Evolutionary conservation across 805 yeast species (phyloP).

Genomic region (Ogataea siamensis): DNA sequence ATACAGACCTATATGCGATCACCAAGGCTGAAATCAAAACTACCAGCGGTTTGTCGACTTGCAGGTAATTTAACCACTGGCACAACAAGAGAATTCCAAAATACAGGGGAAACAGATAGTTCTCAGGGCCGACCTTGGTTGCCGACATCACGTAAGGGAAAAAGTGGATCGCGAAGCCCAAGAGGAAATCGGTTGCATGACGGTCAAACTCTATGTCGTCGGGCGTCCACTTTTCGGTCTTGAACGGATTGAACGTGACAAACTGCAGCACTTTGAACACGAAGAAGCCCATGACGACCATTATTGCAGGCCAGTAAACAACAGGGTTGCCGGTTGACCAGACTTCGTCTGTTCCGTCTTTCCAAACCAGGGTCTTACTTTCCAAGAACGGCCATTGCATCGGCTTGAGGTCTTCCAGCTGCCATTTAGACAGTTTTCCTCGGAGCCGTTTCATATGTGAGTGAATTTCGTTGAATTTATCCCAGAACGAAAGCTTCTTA

Average conservation of each 20-base stretch:
- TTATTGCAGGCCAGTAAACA: slow-evolving; percentile 48
- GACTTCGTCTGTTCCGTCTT: slow-evolving; percentile 42
- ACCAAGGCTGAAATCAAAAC: slow-evolving; percentile 23
- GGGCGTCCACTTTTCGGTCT: slow-evolving; percentile 2
- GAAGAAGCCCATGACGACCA: slow-evolving; percentile 31
- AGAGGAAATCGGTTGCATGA: slow-evolving; percentile 36
- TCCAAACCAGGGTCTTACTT: slow-evolving; percentile 61
- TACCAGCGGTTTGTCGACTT: slow-evolving; percentile 30
- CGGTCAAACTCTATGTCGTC: slow-evolving; percentile 23
- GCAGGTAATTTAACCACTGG: slow-evolving; percentile 44
- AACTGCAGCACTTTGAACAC: slow-evolving; percentile 15
- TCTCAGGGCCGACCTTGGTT: slow-evolving; percentile 41
- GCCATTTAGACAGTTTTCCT: slow-evolving; percentile 45
- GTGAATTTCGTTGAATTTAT: slow-evolving; percentile 56
- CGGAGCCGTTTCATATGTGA: slow-evolving; percentile 52
- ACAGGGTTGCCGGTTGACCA: slow-evolving; percentile 66
- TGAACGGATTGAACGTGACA: slow-evolving; percentile 24
- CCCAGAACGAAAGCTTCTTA: slow-evolving; percentile 40
- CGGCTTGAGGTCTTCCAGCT: slow-evolving; percentile 54
- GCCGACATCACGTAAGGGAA: slow-evolving; percentile 50
- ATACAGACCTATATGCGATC: slow-evolving; percentile 30
- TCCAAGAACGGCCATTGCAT: slow-evolving; percentile 58
- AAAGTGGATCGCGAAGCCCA: slow-evolving; percentile 60
- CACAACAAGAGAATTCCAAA: slow-evolving; percentile 46
- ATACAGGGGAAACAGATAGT: slow-evolving; percentile 50